These are phyloP conservation scores for Pyronema omphalodes DNA, from an alignment of 495 filamentous ascomycete species.

Conservation along the genomic window DNA sequence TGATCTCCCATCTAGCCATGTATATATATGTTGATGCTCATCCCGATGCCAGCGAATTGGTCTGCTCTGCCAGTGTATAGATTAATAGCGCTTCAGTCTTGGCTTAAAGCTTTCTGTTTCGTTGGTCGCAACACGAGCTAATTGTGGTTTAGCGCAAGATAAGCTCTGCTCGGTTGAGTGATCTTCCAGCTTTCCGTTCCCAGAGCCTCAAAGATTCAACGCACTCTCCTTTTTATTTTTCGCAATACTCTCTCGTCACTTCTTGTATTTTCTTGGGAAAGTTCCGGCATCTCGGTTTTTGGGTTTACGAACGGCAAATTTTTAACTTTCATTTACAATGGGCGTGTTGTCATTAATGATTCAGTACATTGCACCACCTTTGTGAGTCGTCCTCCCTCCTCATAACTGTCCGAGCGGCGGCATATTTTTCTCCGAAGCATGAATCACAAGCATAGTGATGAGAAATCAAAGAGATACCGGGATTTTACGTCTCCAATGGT, in stretches of 20 bases:
- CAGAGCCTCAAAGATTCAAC: background rate
- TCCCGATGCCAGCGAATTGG: too few species aligned
- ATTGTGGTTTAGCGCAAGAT: background rate
- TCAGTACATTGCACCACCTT: slow-evolving; percentile 14
- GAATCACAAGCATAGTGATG: background rate
- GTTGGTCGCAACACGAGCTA: too few species aligned
- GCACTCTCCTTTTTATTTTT: background rate
- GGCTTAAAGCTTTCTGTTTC: too few species aligned
- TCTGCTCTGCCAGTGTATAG: too few species aligned
- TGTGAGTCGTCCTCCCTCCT: slow-evolving; percentile 6
- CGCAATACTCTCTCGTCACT: background rate
- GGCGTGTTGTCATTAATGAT: slow-evolving; percentile 10
- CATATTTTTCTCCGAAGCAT: background rate
- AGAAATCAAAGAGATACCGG: background rate
- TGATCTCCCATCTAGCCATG: too few species aligned
- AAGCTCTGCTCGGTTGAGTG: background rate
- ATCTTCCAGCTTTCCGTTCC: background rate
- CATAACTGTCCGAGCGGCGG: too few species aligned
- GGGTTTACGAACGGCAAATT: background rate
- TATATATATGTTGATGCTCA: too few species aligned
- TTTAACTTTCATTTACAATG: slow-evolving; percentile 4
- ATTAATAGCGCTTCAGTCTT: too few species aligned
- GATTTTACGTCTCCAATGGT: background rate
- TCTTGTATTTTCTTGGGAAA: background rate
- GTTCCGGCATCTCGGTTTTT: background rate